Conservation (phyloP, 805 yeast genomes). For the Lachancea cidri region DNA sequence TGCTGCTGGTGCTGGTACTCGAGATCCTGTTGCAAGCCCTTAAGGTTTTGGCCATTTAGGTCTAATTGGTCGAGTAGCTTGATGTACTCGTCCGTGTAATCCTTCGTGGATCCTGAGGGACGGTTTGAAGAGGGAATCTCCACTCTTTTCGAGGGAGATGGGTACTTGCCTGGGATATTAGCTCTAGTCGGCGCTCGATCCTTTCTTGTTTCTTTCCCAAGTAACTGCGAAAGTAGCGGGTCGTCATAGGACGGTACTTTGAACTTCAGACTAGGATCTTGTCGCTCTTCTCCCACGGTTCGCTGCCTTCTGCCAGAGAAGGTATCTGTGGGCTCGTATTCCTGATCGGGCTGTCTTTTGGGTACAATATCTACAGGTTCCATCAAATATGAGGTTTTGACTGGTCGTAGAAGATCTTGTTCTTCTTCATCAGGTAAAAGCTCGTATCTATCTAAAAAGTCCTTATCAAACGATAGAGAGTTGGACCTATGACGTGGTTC, state of each 20-base stretch:
- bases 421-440: slow-evolving; percentile 18
- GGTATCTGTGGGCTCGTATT: slow-evolving; percentile 22
- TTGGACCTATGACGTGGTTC: slow-evolving; percentile 17
- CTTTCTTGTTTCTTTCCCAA: slow-evolving; percentile 9
- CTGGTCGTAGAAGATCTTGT: slow-evolving; percentile 4
- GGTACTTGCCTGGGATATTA: slow-evolving; percentile 29
- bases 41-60: slow-evolving; percentile 23
- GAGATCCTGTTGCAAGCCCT: slow-evolving; percentile 13
- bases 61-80: slow-evolving; percentile 23
- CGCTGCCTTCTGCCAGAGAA: slow-evolving; percentile 16
- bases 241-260: slow-evolving; percentile 19
- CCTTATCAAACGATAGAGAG: slow-evolving; percentile 21
- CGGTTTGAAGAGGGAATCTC: neutral
- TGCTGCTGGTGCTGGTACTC: slow-evolving; percentile 9
- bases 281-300: slow-evolving; percentile 1
- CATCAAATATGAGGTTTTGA: neutral
- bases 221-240: slow-evolving; percentile 22
- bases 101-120: slow-evolving; percentile 3
- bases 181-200: neutral
- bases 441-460: slow-evolving; percentile 25
- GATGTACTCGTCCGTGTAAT: slow-evolving; percentile 19
- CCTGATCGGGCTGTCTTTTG: neutral
- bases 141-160: slow-evolving; percentile 20
- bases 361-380: neutral
- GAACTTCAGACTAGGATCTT: slow-evolving; percentile 11